A percentile compares a stretch with the other conserved stretches of the same genome.
Evolutionary conservation across 73 alveolate species (phyloP).

Genomic region (Paramecium tetraurelia): DNA sequence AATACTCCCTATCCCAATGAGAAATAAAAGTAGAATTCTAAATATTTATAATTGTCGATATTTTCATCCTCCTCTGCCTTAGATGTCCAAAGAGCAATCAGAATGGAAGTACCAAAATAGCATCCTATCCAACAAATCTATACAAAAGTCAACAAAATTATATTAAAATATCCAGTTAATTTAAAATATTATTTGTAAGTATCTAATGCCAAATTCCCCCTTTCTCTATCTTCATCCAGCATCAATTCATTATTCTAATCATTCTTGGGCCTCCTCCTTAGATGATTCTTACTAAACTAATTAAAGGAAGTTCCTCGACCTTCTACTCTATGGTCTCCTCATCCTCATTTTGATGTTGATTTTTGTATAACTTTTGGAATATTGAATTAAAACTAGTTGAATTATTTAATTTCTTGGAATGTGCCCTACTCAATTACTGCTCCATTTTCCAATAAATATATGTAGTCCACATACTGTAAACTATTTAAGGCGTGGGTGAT

Average conservation of each 20-base stretch:
- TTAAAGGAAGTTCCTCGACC: background rate
- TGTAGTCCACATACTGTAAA: conserved; percentile 33
- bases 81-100: conserved; percentile 52
- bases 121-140: conserved; percentile 25
- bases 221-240: conserved; percentile 63
- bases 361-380: conserved; percentile 1
- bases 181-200: conserved; percentile 42
- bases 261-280: background rate
- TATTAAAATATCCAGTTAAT: conserved; percentile 23
- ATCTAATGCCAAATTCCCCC: conserved; percentile 58
- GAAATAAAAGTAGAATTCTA: conserved; percentile 23
- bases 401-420: conserved; percentile 15
- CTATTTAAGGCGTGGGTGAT: conserved; percentile 53
- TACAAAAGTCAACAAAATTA: background rate
- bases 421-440: conserved; percentile 42
- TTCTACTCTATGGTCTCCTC: background rate
- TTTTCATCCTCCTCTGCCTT: background rate
- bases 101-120: conserved; percentile 25
- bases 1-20: conserved; percentile 50
- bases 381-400: conserved; percentile 3
- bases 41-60: background rate
- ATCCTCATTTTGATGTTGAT: background rate
- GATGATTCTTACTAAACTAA: background rate
- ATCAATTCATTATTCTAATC: conserved; percentile 44
- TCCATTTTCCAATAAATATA: conserved; percentile 54